Evolutionary conservation across 805 yeast species (phyloP).

Genomic region (Blastobotrys peoriensis): DNA sequence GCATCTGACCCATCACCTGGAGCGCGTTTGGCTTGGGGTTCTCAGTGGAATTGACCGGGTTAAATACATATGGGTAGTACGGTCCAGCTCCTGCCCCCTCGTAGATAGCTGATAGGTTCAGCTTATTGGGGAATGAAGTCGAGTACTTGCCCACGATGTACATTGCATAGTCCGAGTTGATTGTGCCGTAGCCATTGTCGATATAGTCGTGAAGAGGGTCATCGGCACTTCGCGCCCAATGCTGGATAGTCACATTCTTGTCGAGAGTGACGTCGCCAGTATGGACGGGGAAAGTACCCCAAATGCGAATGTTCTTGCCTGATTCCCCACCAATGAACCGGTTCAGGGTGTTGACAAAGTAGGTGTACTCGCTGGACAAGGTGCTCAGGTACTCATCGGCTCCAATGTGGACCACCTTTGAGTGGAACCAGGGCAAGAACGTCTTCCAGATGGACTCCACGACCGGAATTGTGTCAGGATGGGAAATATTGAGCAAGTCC

Average conservation of each 20-base stretch:
- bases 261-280: background rate
- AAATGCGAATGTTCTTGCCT: background rate
- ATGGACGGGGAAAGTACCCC: background rate
- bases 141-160: conserved; percentile 3
- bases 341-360: conserved; percentile 1
- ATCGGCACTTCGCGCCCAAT: background rate
- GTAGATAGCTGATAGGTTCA: background rate
- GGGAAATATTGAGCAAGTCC: conserved; percentile 4
- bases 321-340: conserved; percentile 1
- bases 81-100: background rate
- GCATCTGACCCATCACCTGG: background rate
- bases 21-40: background rate
- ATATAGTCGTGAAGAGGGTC: background rate
- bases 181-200: background rate
- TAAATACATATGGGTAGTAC: background rate
- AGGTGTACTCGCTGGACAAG: conserved; percentile 3
- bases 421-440: conserved; percentile 8
- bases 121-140: background rate
- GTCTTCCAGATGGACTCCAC: conserved; percentile 7
- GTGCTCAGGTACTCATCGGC: conserved; percentile 7
- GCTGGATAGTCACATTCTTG: conserved; percentile 1
- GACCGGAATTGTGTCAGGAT: conserved; percentile 6
- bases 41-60: background rate
- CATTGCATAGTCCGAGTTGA: background rate
- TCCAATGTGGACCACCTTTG: conserved; percentile 8